Evolutionary conservation across 371 early-diverging fungal species (phyloP).

Genomic region (Apophysomyces ossiformis): DNA sequence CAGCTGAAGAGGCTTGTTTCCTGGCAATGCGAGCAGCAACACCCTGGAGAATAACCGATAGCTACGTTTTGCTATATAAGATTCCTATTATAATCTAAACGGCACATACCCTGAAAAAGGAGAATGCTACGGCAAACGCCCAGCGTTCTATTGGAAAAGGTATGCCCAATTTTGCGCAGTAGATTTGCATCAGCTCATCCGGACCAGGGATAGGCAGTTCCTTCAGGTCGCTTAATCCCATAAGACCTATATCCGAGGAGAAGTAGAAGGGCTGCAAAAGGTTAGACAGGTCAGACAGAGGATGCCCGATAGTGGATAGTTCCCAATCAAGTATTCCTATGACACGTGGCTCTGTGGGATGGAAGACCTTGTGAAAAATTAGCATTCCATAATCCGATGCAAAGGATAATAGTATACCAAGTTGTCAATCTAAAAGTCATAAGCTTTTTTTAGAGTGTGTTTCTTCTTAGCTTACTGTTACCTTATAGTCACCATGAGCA

Average conservation of each 20-base stretch:
- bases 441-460: too few species aligned
- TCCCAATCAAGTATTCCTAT: conserved; percentile 98
- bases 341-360: conserved; percentile 77
- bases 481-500: conserved; percentile 93
- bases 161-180: conserved; percentile 58
- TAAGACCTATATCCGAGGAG: background rate
- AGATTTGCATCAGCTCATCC: conserved; percentile 65
- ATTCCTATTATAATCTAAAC: background rate
- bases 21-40: conserved; percentile 86
- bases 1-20: conserved; percentile 84
- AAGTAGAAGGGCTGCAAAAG: conserved; percentile 71
- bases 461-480: conserved; percentile 8
- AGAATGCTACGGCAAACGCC: conserved; percentile 50
- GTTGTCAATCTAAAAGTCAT: conserved; percentile 64
- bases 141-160: conserved; percentile 75
- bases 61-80: conserved; percentile 28
- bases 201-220: conserved; percentile 63
- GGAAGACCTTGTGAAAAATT: conserved; percentile 60
- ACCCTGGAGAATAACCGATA: conserved; percentile 84
- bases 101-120: conserved; percentile 62
- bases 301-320: conserved; percentile 93
- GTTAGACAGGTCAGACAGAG: conserved; percentile 89
- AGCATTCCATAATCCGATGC: background rate
- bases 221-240: background rate
- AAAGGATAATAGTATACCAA: conserved; percentile 43